phyloP scores from a whole-genome alignment of 2,329 filamentous ascomycete genomes.

The Geoglossum cookeanum region DNA sequence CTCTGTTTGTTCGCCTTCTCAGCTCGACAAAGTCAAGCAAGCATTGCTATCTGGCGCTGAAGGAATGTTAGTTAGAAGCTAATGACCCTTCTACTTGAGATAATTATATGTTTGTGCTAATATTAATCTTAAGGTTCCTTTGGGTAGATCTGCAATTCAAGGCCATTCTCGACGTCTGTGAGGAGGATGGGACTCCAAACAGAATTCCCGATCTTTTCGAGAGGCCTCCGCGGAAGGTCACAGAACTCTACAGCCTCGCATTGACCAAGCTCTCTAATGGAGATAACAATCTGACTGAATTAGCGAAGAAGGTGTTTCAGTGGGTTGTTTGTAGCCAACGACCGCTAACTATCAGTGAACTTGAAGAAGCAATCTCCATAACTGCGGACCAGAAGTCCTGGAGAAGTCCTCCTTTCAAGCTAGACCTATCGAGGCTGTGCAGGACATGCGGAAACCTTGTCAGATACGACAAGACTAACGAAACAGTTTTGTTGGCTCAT shows the following conservation, averaged over 20 bases:
- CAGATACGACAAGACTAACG: slow-evolving; percentile 7
- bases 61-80: slow-evolving; percentile 10
- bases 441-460: slow-evolving; percentile 11
- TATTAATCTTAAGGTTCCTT: slow-evolving; percentile 9
- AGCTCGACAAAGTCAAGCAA: slow-evolving; percentile 9
- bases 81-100: neutral
- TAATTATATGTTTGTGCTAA: neutral
- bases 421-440: slow-evolving; percentile 7
- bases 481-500: slow-evolving; percentile 9
- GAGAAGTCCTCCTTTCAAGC: slow-evolving; percentile 7
- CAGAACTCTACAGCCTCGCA: slow-evolving; percentile 9
- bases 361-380: slow-evolving; percentile 11
- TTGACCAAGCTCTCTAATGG: slow-evolving; percentile 7
- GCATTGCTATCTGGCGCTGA: slow-evolving; percentile 8
- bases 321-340: slow-evolving; percentile 10
- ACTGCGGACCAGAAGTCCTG: slow-evolving; percentile 9
- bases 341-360: slow-evolving; percentile 10
- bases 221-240: slow-evolving; percentile 8
- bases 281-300: slow-evolving; percentile 4
- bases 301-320: slow-evolving; percentile 10
- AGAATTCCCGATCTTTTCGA: slow-evolving; percentile 11
- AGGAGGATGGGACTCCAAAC: slow-evolving; percentile 8
- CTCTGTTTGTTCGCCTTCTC: slow-evolving; percentile 5
- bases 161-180: slow-evolving; percentile 8
- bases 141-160: slow-evolving; percentile 10